Evolutionary conservation across 2,329 filamentous ascomycete species (phyloP), one percentile per base, ranked within the genome.

Genomic region (Cladosporium sp.): DNA sequence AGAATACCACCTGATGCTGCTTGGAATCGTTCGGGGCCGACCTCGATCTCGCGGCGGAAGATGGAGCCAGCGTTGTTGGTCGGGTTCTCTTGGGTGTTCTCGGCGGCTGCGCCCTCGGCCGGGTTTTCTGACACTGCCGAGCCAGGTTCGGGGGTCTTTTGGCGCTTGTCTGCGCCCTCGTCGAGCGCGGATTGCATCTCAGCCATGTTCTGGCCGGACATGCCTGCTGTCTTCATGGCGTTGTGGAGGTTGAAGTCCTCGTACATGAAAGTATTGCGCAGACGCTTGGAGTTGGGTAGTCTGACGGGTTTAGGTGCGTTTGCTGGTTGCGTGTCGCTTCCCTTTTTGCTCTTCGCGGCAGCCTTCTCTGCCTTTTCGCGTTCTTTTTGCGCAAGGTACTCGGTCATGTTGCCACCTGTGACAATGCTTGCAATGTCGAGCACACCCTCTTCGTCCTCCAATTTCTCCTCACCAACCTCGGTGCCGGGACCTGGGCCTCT

Each of bases 381-480:
- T 64, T 92, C 88, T 66, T 88, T 89, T 70, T 88, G 88, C 8
- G 87, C 88, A 5, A 93, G 73, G 60, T 90, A 92, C 61, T 93
- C 88, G 59, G 83, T 82, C 59, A 89, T 89, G 54, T 68, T 67
- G 27, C 88, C 88, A 59, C 83, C 86, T 1, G 86, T 86, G 30
- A 93, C 88, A 57, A 93, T 91, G 58, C 80, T 86, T n/a, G 88
- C 89, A 41, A 93, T 87, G 59, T 93, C 87, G 3, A 93, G 74
- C 7, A 91, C 86, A 19, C 88, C 88, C 52, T 92, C 88, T 1
- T 82, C 78, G 6, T 83, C 80, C 6, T 80, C 71, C 3, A 74
- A 70, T 39, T 69, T 71, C 44, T 69, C 68, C 44, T 80, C 78
- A 12, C 76, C 79, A 3, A 77, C 75, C 53, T 81, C 75, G 1